Evolutionary conservation across 2,329 filamentous ascomycete species (phyloP), one percentile per base, ranked within the genome.

Genomic region (Exutisphaerella laricina): DNA sequence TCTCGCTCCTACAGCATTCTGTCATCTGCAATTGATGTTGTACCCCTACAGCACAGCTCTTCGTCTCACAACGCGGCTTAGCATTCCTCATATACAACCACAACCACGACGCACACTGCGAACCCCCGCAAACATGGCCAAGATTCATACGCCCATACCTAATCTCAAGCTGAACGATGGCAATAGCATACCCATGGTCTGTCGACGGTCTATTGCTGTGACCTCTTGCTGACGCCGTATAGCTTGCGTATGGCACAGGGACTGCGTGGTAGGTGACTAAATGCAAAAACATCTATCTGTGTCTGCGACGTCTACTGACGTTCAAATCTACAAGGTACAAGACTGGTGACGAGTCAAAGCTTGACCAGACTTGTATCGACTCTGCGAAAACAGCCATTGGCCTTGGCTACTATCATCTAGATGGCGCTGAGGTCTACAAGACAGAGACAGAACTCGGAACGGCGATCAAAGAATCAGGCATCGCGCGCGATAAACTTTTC

Each of bases 171-270:
- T 89, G 43, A 86, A 85, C 54, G 82, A 89, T 68, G 84, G 83
- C 48, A 77, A 78, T 48, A 74, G 78, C 45, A 85, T 89, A 40
- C 85, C 85, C 8, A 74, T 84, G 71, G 79, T 82, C 66, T n/a
- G 37, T 30, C 46, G 48, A 10, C 23, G 32, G 13, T 22, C n/a
- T 48, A 10, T 20, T 14, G 26, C n/a, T 9, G 20, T 23, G 16
- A 45, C 21, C 14, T 30, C 18, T 31, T 29, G 5, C 23, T n/a
- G 22, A 34, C 45, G 10, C 38, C 35, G 32, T 49, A 35, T 29
- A 84, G 80, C 68, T 88, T 13, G 80, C 73, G 29, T 88, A 85
- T 56, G 85, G 85, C 17, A 76, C 85, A 3, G 84, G 85, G 30
- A 86, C 84, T 0, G 82, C 83, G 17, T 80, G 71, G 65, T n/a